Percentiles rank a stretch among this genome's conserved stretches.
These are phyloP conservation scores for Colletotrichum siamense DNA, from an alignment of 2,329 filamentous ascomycete species.

Conservation along the genomic window DNA sequence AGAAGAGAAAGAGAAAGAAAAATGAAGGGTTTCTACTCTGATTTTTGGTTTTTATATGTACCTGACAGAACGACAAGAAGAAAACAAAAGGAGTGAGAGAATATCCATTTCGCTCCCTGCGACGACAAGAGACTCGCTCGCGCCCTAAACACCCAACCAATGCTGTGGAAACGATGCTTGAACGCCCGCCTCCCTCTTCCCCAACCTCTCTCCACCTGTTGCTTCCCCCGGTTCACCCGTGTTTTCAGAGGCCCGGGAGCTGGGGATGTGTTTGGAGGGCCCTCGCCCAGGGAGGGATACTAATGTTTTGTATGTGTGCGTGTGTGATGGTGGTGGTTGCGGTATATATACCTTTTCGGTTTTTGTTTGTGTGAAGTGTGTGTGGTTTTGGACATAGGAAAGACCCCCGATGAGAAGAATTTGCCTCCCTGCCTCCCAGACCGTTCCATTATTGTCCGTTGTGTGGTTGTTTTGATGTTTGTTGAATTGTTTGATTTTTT, in stretches of 20 bases:
- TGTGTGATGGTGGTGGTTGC: neutral
- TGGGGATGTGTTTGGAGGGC: neutral
- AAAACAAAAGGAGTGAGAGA: neutral
- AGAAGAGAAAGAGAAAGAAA: neutral
- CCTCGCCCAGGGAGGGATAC: neutral
- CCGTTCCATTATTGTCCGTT: neutral
- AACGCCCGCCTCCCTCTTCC: neutral
- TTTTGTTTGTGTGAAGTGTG: neutral
- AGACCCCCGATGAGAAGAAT: neutral
- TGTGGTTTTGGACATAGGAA: neutral
- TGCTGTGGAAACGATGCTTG: slow-evolving; percentile 8
- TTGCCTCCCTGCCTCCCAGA: neutral
- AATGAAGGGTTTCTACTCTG: neutral
- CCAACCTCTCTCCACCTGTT: neutral
- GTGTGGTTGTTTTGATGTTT: neutral
- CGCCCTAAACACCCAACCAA: slow-evolving; percentile 12
- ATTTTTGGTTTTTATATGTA: neutral
- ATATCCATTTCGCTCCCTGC: neutral
- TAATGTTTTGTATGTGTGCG: neutral
- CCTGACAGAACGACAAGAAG: neutral
- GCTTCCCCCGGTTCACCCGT: neutral
- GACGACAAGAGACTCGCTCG: slow-evolving; percentile 5
- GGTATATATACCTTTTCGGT: neutral
- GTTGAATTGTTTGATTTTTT: neutral
- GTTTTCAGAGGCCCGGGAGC: neutral